These are phyloP conservation scores for Sapria himalayana DNA, from an alignment of 345 rosid genomes.

Conservation along the genomic window DNA sequence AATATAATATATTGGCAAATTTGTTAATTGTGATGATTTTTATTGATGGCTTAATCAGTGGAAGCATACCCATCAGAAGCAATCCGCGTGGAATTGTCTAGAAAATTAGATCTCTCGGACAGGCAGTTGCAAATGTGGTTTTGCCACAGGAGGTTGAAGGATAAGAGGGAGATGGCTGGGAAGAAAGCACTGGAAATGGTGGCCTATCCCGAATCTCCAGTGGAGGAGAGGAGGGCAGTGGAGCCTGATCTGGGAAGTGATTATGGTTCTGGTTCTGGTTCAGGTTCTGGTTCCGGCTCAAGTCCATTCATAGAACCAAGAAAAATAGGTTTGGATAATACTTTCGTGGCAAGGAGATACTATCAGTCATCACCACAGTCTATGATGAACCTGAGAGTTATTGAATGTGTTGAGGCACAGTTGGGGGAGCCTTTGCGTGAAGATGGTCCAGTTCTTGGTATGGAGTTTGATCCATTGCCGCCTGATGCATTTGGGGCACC, in stretches of 20 bases:
- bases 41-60: constrained; percentile 25
- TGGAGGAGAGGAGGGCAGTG: constrained; percentile 18
- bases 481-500: constrained; percentile 89
- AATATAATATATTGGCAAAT: too few species aligned
- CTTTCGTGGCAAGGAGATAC: constrained; percentile 20
- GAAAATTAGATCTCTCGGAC: constrained; percentile 68
- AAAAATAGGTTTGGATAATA: constrained; percentile 21
- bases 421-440: constrained; percentile 90
- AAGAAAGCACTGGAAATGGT: constrained; percentile 28
- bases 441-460: constrained; percentile 87
- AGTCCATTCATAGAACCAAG: constrained; percentile 17
- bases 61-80: constrained; percentile 76
- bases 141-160: constrained; percentile 92
- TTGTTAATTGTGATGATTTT: constrained; percentile 3
- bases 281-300: constrained; percentile 21
- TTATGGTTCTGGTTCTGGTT: constrained; percentile 49
- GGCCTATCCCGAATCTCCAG: constrained; percentile 22
- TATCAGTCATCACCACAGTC: constrained; percentile 49
- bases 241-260: constrained; percentile 44
- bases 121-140: constrained; percentile 99
- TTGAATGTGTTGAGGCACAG: constrained; percentile 85
- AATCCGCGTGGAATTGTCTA: constrained; percentile 47
- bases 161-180: constrained; percentile 42
- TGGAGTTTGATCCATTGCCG: constrained; percentile 95
- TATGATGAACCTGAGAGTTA: constrained; percentile 62